A percentile compares a stretch with the other conserved stretches of the same genome.
These are phyloP conservation scores for Pseudogymnoascus verrucosus DNA, from an alignment of 2,329 filamentous ascomycete genomes.

Conservation along the genomic window DNA sequence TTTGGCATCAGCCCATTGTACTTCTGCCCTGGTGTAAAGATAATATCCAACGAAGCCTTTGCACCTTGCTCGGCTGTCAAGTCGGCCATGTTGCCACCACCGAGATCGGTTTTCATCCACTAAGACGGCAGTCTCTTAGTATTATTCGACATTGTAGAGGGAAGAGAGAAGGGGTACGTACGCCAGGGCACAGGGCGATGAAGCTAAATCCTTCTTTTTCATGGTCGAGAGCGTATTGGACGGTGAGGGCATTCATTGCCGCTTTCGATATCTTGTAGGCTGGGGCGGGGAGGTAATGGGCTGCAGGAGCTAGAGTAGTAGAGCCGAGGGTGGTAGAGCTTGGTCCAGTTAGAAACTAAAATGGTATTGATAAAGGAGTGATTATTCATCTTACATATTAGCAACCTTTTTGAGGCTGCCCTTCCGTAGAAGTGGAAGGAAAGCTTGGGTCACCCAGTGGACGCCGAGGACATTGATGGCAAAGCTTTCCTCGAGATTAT, in stretches of 20 bases:
- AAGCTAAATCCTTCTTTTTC: constrained; percentile 35
- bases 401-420: background rate
- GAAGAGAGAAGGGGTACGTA: constrained; percentile 23
- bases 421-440: constrained; percentile 29
- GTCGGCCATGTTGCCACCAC: constrained; percentile 31
- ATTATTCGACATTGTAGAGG: constrained; percentile 9
- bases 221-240: constrained; percentile 33
- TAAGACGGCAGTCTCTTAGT: constrained; percentile 16
- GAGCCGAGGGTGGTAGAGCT: constrained; percentile 38
- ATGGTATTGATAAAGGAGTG: constrained; percentile 26
- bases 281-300: constrained; percentile 21
- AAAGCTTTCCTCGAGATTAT: constrained; percentile 26
- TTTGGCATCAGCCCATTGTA: constrained; percentile 12
- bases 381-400: constrained; percentile 15
- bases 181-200: constrained; percentile 36
- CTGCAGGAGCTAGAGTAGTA: constrained; percentile 23
- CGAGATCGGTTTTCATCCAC: constrained; percentile 41
- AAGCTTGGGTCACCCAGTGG: constrained; percentile 32
- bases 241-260: constrained; percentile 39
- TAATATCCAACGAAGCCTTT: constrained; percentile 15
- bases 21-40: background rate
- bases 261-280: constrained; percentile 40
- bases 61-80: constrained; percentile 33
- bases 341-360: background rate
- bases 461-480: constrained; percentile 31